Evolutionary conservation across 805 yeast genomes (phyloP).

Genomic region (Sugiyamaella marilandica): DNA sequence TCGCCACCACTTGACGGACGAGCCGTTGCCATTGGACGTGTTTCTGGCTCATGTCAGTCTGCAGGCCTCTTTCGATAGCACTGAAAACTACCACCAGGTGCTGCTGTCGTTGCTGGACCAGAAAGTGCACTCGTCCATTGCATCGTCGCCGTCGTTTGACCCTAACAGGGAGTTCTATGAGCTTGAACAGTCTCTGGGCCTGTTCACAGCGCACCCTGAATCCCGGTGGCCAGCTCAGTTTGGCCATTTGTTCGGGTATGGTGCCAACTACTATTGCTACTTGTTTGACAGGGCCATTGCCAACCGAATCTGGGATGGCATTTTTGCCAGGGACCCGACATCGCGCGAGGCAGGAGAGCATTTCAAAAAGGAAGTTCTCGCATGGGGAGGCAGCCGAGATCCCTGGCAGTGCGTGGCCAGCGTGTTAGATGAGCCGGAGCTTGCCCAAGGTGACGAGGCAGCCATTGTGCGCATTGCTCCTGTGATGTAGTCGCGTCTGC

Average conservation of each 20-base stretch:
- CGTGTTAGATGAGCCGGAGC: conserved; percentile 59
- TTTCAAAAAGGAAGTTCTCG: conserved; percentile 63
- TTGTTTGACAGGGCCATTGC: conserved; percentile 91
- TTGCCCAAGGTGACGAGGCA: conserved; percentile 59
- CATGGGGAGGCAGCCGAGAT: conserved; percentile 91
- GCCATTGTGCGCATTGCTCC: conserved; percentile 45
- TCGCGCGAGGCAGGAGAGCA: conserved; percentile 68
- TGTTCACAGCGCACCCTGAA: conserved; percentile 54
- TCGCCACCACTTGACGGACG: conserved; percentile 62
- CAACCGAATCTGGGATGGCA: conserved; percentile 68
- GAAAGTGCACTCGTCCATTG: conserved; percentile 50
- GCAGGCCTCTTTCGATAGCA: conserved; percentile 50
- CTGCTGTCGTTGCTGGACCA: conserved; percentile 90
- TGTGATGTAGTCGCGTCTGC: not conserved
- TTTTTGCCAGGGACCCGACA: conserved; percentile 69
- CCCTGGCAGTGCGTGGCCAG: conserved; percentile 86
- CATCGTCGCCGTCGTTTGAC: conserved; percentile 39
- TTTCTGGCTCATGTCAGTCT: conserved; percentile 50
- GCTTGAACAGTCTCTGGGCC: conserved; percentile 52
- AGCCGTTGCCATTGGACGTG: conserved; percentile 48
- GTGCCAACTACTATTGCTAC: conserved; percentile 90
- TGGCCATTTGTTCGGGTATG: conserved; percentile 90
- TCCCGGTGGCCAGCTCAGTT: conserved; percentile 93
- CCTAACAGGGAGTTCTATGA: conserved; percentile 61
- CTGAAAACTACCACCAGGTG: conserved; percentile 81